Percentiles rank a stretch among this genome's conserved stretches.
Evolutionary conservation across 23 red algal genomes (phyloP).

Genomic region (Cyanidiococcus yangmingshanensis): DNA sequence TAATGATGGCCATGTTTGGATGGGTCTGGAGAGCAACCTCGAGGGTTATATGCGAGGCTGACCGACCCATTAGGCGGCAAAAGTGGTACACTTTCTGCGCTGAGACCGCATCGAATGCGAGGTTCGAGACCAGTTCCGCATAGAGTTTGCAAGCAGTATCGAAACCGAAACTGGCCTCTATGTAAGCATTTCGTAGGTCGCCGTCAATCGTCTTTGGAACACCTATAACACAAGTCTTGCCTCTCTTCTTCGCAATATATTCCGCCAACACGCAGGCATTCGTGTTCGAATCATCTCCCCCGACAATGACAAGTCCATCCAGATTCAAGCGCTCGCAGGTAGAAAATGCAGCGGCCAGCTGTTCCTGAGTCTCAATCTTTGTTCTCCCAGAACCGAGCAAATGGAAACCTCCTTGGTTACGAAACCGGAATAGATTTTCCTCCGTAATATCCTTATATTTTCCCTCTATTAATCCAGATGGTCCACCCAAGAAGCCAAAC

Average conservation of each 20-base stretch:
- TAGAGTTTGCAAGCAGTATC: conserved; percentile 84
- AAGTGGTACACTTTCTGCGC: conserved; percentile 90
- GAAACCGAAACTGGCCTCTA: conserved; percentile 89
- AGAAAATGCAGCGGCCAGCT: conserved; percentile 52
- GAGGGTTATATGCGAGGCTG: conserved; percentile 86
- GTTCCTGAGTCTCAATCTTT: conserved; percentile 91
- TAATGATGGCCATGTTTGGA: conserved; percentile 86
- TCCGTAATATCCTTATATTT: conserved; percentile 41
- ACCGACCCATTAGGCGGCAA: conserved; percentile 85
- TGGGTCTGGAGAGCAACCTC: conserved; percentile 91
- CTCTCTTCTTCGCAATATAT: conserved; percentile 45
- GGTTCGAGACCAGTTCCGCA: conserved; percentile 58
- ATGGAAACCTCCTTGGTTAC: conserved; percentile 98
- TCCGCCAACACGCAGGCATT: conserved; percentile 91
- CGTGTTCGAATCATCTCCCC: conserved; percentile 92
- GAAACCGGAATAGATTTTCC: conserved; percentile 39
- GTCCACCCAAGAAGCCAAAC: conserved; percentile 69
- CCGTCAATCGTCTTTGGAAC: conserved; percentile 95
- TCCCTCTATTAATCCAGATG: conserved; percentile 56
- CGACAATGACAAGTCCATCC: conserved; percentile 84
- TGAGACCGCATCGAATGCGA: conserved; percentile 83
- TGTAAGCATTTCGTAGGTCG: conserved; percentile 69
- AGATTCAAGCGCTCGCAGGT: conserved; percentile 49
- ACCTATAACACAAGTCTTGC: conserved; percentile 64
- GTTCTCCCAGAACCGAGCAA: conserved; percentile 86